Evolutionary conservation across 2,329 filamentous ascomycete species (phyloP), one percentile per base, ranked within the genome.

Genomic region (Fusarium anthophilum): DNA sequence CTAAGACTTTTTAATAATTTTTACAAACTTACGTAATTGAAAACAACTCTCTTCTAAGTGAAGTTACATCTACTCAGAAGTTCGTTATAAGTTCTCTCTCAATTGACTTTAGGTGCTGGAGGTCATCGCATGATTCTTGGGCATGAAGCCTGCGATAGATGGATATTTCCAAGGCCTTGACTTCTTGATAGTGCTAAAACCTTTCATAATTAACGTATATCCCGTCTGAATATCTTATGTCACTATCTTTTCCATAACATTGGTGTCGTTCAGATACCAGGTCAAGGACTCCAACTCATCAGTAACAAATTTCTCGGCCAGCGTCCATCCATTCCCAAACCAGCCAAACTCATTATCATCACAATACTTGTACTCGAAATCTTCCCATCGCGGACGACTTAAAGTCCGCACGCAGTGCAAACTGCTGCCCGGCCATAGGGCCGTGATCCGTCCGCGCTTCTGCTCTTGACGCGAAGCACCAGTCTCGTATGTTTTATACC

Each of bases 291-390:
- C 66, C 43, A 63, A 10, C 1, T 69, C 64, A 17, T 69, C 26
- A 2, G 48, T 69, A 10, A 69, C 64, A 44, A 43, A 55, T 18
- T 50, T 69, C 41, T 69, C 66, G 13, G 66, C 66, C 13, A 69
- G 14, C 1, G 66, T 69, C 66, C 66, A 69, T 4, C 66, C 66
- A 54, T 69, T 69, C 0, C 66, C 66, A 28, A 69, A 69, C 66
- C 66, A 69, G 0, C 66, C 66, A 69, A 69, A 69, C 17, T 69
- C 56, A 41, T 69, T 43, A 35, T 69, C 43, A 39, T 69, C 55
- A n/a, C 37, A 63, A n/a, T 69, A 69, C 7, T 55, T 39, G 3
- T 69, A 69, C 13, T 69, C 56, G 4, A 69, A 69, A 8, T 69
- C 66, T 17, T 69, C 66, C 66, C 66, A 69, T 1, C 66, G 43